Base-by-base conservation (phyloP, 768 basidiomycete species). In the Austroboletus eburneus region DNA sequence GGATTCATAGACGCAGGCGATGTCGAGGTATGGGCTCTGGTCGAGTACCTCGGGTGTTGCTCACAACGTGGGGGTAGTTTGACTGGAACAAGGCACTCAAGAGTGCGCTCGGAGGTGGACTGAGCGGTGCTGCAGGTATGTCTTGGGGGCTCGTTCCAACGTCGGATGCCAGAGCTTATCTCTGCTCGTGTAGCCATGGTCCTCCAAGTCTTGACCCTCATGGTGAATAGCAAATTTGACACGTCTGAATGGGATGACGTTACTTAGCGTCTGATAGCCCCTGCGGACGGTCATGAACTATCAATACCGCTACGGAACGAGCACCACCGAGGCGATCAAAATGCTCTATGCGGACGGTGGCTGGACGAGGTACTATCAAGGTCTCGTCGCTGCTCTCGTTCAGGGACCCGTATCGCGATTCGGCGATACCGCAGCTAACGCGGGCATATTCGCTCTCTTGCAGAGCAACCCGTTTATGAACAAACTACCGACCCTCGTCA, bases 271-370 rank as follows among this genome's bases (percentile, higher is more conserved):
- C 22, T 39, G 35, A 12, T 44, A 86, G 86, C 92, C 91, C 5
- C 67, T 95, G n/a, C 80, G 91, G n/a, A 96, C 94, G 3, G 77
- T 93, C 45, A 97, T 98, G 95, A 98, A 97, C 72, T 96, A 89
- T 62, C 91, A 93, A 69, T 92, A 93, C 64, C 80, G 85, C 43
- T 93, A 81, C 61, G 93, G 93, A n/a, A 85, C 85, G 2, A 77
- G 81, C 2, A 81, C 81, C 6, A 80, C 80, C 0, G 67, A 75
- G 32, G 84, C 88, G 12, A 78, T 75, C 46, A 64, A 66, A 39
- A 89, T 79, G 3, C 80, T 94, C 16, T 86, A 86, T 62, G 67
- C 66, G 2, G 86, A 92, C 49, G 91, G 92, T 13, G 90, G 91
- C 9, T 85, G 77, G 72, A 70, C 77, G 30, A 78, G 94, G 35